Percentiles rank a stretch among this genome's conserved stretches.
phyloP scores from a whole-genome alignment of 805 yeast genomes.

The Lachancea fermentati region DNA sequence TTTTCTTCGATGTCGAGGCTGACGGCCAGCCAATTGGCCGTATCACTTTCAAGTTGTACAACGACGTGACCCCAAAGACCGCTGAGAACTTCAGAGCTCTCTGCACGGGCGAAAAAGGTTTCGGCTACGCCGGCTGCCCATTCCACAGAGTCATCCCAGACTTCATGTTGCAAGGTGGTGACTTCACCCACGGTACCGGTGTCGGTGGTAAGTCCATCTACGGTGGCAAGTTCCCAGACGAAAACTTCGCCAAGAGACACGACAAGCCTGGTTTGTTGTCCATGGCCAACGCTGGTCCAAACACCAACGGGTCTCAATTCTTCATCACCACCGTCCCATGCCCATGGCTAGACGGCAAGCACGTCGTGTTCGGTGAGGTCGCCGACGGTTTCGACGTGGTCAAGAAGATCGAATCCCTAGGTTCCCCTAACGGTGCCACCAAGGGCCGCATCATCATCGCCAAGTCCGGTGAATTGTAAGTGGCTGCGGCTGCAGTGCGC shows the following conservation, averaged over 20 bases:
- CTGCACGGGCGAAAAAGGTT: constrained; percentile 86
- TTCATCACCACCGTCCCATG: constrained; percentile 77
- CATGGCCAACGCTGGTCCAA: constrained; percentile 92
- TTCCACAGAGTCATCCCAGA: constrained; percentile 94
- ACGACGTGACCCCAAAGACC: constrained; percentile 60
- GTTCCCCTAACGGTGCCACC: constrained; percentile 64
- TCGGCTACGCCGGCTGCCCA: constrained; percentile 75
- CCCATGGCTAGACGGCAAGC: constrained; percentile 76
- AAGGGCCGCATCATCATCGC: constrained; percentile 57
- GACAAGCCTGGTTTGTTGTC: constrained; percentile 76
- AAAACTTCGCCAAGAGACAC: constrained; percentile 68
- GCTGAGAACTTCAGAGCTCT: constrained; percentile 77
- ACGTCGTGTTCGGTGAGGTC: constrained; percentile 76
- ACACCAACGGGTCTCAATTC: constrained; percentile 89
- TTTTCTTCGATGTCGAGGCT: constrained; percentile 51
- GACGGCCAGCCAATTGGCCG: constrained; percentile 39
- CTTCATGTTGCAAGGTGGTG: constrained; percentile 97
- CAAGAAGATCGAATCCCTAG: constrained; percentile 56
- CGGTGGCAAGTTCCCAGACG: constrained; percentile 56
- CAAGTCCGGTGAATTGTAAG: constrained; percentile 48
- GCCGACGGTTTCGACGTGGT: constrained; percentile 57
- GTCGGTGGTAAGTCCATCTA: constrained; percentile 89
- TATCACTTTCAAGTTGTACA: constrained; percentile 33
- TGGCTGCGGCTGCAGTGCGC: too few relatives aligned
- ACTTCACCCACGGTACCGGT: constrained; percentile 80